phyloP scores from a whole-genome alignment of 108 stramenopile genomes.

The Cyclostephanos invisitatus region DNA sequence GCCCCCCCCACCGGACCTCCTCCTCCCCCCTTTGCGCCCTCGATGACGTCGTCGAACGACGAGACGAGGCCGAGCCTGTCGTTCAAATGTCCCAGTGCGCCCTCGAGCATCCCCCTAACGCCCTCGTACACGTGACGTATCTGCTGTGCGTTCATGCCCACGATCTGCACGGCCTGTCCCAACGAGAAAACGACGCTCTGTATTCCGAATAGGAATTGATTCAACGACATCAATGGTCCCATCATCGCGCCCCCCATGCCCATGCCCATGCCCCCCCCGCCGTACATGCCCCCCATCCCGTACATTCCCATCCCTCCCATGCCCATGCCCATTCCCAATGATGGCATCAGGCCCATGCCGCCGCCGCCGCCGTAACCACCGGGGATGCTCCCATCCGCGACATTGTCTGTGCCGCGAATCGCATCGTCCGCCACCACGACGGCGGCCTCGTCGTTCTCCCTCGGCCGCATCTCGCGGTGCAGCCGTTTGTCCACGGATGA shows the following conservation, averaged over 20 bases:
- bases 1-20: constrained; percentile 22
- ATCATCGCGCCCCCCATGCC: constrained; percentile 53
- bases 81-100: constrained; percentile 62
- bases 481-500: too few relatives aligned
- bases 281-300: constrained; percentile 48
- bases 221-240: constrained; percentile 49
- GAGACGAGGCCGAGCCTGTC: constrained; percentile 50
- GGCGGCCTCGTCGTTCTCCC: too few relatives aligned
- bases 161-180: constrained; percentile 79
- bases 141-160: constrained; percentile 85
- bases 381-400: too few relatives aligned
- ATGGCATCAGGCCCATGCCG: constrained; percentile 17
- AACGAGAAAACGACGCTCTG: constrained; percentile 81
- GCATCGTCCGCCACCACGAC: too few relatives aligned
- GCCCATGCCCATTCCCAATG: constrained; percentile 42
- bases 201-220: constrained; percentile 75
- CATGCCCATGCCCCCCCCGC: constrained; percentile 36
- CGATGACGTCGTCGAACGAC: constrained; percentile 51
- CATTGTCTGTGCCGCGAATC: too few relatives aligned
- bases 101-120: constrained; percentile 69
- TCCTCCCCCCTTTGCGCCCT: constrained; percentile 57
- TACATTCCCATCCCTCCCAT: constrained; percentile 34
- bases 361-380: constrained; percentile 6
- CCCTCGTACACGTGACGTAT: constrained; percentile 72
- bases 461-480: too few relatives aligned